phyloP scores from a whole-genome alignment of 2,329 filamentous ascomycete species.

The Aureobasidium musti region DNA sequence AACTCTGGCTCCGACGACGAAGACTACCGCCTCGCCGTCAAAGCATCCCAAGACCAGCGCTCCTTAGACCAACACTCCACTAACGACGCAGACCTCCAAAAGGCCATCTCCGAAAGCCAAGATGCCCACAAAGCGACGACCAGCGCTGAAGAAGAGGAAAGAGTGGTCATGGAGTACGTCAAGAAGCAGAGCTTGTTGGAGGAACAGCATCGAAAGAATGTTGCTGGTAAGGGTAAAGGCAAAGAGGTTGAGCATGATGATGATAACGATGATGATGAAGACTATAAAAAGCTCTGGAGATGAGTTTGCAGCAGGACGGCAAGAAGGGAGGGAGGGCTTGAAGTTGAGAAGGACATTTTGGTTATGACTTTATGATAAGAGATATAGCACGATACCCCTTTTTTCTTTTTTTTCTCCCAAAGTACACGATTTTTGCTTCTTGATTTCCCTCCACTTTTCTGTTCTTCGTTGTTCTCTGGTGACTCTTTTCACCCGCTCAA shows the following conservation, averaged over 20 bases:
- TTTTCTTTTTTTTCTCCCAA: neutral
- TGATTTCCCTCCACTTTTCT: neutral
- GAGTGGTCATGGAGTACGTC: conserved; percentile 73
- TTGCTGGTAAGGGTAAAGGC: conserved; percentile 41
- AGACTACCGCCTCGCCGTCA: conserved; percentile 32
- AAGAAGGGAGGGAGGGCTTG: conserved; percentile 28
- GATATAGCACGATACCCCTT: conserved; percentile 25
- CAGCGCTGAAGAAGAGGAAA: conserved; percentile 61
- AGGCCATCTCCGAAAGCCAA: conserved; percentile 38
- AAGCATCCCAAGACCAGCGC: conserved; percentile 15
- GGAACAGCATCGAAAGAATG: conserved; percentile 53
- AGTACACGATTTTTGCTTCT: neutral
- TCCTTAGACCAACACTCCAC: conserved; percentile 38
- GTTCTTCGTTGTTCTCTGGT: neutral
- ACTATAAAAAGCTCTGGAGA: conserved; percentile 58
- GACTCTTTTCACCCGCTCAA: too few relatives aligned
- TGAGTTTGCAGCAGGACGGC: conserved; percentile 52
- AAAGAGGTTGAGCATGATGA: conserved; percentile 32
- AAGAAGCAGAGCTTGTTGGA: conserved; percentile 75
- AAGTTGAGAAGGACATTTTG: neutral
- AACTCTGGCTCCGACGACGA: conserved; percentile 33
- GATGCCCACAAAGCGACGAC: conserved; percentile 41
- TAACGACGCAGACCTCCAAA: conserved; percentile 40
- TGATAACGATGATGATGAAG: conserved; percentile 46
- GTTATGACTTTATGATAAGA: conserved; percentile 10